Evolutionary conservation across 1,139 yeast species (phyloP).

Genomic region (Kluyveromyces sp.): DNA sequence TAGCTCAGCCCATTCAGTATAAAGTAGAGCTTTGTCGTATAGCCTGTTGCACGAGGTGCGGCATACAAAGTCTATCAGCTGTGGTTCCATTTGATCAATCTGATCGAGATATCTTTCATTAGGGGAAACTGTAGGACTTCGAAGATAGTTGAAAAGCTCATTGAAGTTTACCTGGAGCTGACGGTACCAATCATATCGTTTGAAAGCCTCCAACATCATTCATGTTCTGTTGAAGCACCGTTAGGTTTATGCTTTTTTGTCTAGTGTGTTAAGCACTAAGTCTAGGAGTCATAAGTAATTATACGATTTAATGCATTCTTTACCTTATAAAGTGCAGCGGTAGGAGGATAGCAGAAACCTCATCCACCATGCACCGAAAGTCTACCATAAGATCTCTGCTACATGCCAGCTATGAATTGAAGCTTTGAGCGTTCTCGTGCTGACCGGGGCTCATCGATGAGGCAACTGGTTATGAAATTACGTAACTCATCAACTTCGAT

Average conservation of each 20-base stretch:
- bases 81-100: neutral
- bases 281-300: neutral
- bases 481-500: too few relatives aligned
- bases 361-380: too few relatives aligned
- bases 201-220: neutral
- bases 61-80: neutral
- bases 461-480: too few relatives aligned
- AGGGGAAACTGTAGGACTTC: neutral
- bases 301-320: neutral
- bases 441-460: too few relatives aligned
- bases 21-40: too few relatives aligned
- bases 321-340: neutral
- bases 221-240: neutral
- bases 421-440: too few relatives aligned
- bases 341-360: too few relatives aligned
- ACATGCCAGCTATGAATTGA: too few relatives aligned
- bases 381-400: too few relatives aligned
- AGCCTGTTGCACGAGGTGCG: neutral
- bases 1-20: neutral
- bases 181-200: neutral
- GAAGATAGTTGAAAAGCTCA: neutral
- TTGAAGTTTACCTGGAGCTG: neutral
- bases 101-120: neutral
- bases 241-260: neutral
- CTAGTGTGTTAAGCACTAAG: too few relatives aligned